Evolutionary conservation across 2,329 filamentous ascomycete species (phyloP).

Genomic region (Rutstroemia sp.): DNA sequence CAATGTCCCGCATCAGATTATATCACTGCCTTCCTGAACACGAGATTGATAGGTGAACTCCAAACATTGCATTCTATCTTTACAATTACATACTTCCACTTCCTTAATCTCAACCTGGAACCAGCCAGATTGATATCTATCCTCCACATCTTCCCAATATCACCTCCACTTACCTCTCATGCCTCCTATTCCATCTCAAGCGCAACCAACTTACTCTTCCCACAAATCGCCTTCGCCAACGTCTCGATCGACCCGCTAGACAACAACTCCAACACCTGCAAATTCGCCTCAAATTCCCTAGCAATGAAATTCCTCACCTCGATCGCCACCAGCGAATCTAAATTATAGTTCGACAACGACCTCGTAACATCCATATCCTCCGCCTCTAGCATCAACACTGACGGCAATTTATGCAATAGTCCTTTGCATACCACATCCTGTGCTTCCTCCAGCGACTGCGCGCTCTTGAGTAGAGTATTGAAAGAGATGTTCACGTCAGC

Average conservation of each 20-base stretch:
- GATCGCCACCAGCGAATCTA: slow-evolving; percentile 28
- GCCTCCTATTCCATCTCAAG: slow-evolving; percentile 11
- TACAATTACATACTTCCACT: too few species aligned
- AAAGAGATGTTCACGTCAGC: slow-evolving; percentile 33
- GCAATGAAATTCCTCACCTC: slow-evolving; percentile 32
- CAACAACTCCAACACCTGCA: slow-evolving; percentile 46
- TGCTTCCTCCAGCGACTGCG: slow-evolving; percentile 38
- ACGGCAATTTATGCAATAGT: slow-evolving; percentile 40
- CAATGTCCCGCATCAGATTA: too few species aligned
- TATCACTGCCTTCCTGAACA: too few species aligned
- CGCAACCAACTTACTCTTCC: slow-evolving; percentile 31
- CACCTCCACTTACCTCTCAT: too few species aligned
- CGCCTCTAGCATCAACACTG: slow-evolving; percentile 40
- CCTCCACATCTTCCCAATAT: too few species aligned
- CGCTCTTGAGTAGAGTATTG: slow-evolving; percentile 36
- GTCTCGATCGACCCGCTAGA: slow-evolving; percentile 44
- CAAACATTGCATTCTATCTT: too few species aligned
- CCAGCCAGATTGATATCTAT: too few species aligned
- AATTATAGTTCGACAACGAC: slow-evolving; percentile 37
- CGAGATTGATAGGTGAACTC: too few species aligned
- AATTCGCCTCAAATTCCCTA: slow-evolving; percentile 34
- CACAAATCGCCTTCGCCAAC: slow-evolving; percentile 39
- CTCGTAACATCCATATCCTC: slow-evolving; percentile 42
- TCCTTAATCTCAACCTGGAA: too few species aligned
- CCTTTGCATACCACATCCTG: slow-evolving; percentile 38